Evolutionary conservation across 768 basidiomycete species (phyloP).

Genomic region (Leccinum longicurvipes): DNA sequence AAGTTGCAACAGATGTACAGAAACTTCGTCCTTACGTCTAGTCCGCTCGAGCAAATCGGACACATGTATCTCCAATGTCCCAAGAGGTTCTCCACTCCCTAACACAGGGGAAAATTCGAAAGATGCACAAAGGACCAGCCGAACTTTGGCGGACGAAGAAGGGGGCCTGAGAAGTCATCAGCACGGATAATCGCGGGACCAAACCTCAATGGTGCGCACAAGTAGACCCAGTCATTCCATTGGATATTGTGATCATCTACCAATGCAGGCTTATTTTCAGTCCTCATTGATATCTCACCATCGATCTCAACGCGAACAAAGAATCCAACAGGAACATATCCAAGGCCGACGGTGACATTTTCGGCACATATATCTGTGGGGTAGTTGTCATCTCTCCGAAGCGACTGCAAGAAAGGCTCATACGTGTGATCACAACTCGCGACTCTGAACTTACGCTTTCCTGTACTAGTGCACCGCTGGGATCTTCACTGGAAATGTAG

Average conservation of each 20-base stretch:
- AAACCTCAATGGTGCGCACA: not conserved
- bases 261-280: not conserved
- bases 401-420: not conserved
- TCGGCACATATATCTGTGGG: slow-evolving; percentile 8
- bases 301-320: not conserved
- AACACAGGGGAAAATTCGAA: slow-evolving; percentile 4
- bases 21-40: too few species aligned
- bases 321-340: slow-evolving; percentile 9
- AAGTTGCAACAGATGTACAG: too few species aligned
- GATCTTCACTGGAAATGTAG: not conserved
- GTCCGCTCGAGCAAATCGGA: too few species aligned
- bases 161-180: not conserved
- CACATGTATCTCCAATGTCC: not conserved
- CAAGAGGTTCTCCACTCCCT: not conserved
- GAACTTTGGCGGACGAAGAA: not conserved
- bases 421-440: slow-evolving; percentile 6
- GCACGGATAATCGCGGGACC: too few species aligned
- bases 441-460: too few species aligned
- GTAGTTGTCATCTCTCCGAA: not conserved
- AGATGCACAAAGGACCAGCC: not conserved
- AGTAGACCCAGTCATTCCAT: not conserved
- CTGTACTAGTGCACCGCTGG: not conserved
- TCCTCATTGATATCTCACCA: not conserved
- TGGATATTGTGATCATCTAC: not conserved
- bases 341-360: slow-evolving; percentile 1